Conservation (phyloP, 495 filamentous ascomycete genomes). For the Penicillium longicatenatum region DNA sequence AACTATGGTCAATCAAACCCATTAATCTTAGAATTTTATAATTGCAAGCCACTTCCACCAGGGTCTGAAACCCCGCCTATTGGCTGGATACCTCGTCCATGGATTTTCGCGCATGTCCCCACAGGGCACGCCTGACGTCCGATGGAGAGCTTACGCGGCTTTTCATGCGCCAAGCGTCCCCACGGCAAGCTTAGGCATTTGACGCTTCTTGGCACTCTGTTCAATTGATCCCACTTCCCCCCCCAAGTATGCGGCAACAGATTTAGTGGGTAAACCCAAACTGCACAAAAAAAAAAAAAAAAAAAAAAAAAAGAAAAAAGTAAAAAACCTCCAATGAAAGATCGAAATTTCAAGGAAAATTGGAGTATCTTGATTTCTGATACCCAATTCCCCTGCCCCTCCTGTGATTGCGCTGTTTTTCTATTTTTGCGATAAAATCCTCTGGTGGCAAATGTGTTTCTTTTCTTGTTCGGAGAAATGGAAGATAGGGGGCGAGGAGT, state of each 20-base stretch:
- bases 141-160: constrained; percentile 34
- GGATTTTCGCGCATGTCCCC: constrained; percentile 17
- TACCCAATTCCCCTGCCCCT: neutral
- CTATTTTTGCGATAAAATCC: constrained; percentile 6
- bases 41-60: neutral
- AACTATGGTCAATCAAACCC: neutral
- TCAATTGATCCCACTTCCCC: constrained; percentile 1
- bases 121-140: constrained; percentile 24
- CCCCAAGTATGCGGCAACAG: neutral
- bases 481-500: constrained; percentile 5
- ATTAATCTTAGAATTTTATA: neutral
- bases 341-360: neutral
- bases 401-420: constrained; percentile 7
- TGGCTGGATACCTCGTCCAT: constrained; percentile 7
- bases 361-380: neutral
- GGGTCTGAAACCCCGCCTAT: constrained; percentile 2
- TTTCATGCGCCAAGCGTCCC: constrained; percentile 26
- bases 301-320: constrained; percentile 4
- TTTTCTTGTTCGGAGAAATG: neutral
- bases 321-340: neutral
- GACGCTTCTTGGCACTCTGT: constrained; percentile 27
- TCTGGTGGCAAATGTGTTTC: constrained; percentile 9
- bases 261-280: neutral
- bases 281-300: neutral
- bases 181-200: constrained; percentile 36